Percentiles rank a stretch among this genome's conserved stretches.
phyloP scores from a whole-genome alignment of 2,329 filamentous ascomycete species.

The Diaporthe longicolla region DNA sequence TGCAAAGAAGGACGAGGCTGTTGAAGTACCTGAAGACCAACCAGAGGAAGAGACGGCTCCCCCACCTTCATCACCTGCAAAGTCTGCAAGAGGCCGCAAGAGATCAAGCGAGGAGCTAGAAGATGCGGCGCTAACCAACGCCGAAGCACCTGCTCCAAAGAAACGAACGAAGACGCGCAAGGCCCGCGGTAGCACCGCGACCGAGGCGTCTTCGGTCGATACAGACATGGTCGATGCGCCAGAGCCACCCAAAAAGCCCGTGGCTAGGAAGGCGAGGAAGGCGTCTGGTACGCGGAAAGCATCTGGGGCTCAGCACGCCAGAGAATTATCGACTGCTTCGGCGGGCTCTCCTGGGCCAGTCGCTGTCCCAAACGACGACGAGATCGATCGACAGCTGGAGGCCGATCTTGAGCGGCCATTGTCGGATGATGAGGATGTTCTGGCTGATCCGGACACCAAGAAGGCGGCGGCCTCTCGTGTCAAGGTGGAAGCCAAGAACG shows the following conservation, averaged over 20 bases:
- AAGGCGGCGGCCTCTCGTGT: slow-evolving; percentile 49
- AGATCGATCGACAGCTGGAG: slow-evolving; percentile 76
- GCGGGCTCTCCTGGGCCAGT: slow-evolving; percentile 57
- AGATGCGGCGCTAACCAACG: slow-evolving; percentile 58
- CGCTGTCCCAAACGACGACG: slow-evolving; percentile 71
- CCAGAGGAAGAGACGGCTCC: slow-evolving; percentile 49
- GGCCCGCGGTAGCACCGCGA: slow-evolving; percentile 62
- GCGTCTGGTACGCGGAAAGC: slow-evolving; percentile 60
- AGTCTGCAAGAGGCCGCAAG: slow-evolving; percentile 70
- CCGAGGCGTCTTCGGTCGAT: slow-evolving; percentile 58
- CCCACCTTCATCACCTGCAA: slow-evolving; percentile 54
- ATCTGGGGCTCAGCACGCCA: slow-evolving; percentile 51
- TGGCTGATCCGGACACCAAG: slow-evolving; percentile 62
- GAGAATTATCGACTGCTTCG: slow-evolving; percentile 59
- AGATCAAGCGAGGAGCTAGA: slow-evolving; percentile 73
- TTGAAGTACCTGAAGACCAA: slow-evolving; percentile 60
- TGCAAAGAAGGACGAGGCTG: slow-evolving; percentile 67
- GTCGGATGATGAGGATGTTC: slow-evolving; percentile 66
- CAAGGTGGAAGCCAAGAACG: slow-evolving; percentile 46
- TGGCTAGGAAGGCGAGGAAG: slow-evolving; percentile 59
- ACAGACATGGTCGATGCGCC: slow-evolving; percentile 56
- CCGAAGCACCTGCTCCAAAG: slow-evolving; percentile 69
- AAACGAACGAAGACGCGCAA: slow-evolving; percentile 68
- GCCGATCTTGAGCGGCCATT: slow-evolving; percentile 73
- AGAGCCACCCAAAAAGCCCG: slow-evolving; percentile 49